Evolutionary conservation across 225 moss, liverwort and hornwort genomes (phyloP).

Genomic region (Asterella californica): DNA sequence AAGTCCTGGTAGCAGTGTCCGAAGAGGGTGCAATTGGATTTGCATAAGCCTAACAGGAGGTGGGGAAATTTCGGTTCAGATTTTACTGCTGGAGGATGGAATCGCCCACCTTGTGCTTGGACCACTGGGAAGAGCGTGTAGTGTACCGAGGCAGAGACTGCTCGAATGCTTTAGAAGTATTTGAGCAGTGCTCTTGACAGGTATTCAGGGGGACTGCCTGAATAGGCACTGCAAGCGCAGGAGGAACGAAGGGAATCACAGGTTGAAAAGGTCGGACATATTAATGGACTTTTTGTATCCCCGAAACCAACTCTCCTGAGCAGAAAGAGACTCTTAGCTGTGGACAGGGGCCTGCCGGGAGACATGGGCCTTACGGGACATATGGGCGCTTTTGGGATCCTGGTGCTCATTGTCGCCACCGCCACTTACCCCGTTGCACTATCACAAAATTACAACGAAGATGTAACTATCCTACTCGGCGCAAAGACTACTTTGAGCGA

Average conservation of each 20-base stretch:
- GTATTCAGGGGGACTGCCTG: background rate
- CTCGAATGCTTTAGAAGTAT: background rate
- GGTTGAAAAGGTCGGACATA: background rate
- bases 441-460: slow-evolving; percentile 24
- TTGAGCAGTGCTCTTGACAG: background rate
- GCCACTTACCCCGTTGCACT: background rate
- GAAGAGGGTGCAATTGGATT: no score
- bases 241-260: background rate
- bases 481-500: slow-evolving; percentile 35
- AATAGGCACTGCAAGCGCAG: background rate
- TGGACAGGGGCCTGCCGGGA: background rate
- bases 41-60: background rate
- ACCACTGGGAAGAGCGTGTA: background rate
- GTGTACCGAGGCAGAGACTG: background rate
- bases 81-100: background rate
- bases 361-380: slow-evolving; percentile 14
- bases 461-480: slow-evolving; percentile 27
- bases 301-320: background rate
- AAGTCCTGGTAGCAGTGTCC: no score
- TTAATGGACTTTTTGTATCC: background rate
- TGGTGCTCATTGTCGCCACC: slow-evolving; percentile 2
- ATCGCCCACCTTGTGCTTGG: background rate
- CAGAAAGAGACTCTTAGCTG: background rate
- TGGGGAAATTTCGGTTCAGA: background rate
- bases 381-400: background rate